Evolutionary conservation across 768 basidiomycete species (phyloP), one percentile per base, ranked within the genome.

Genomic region (Cystofilobasidium macerans): DNA sequence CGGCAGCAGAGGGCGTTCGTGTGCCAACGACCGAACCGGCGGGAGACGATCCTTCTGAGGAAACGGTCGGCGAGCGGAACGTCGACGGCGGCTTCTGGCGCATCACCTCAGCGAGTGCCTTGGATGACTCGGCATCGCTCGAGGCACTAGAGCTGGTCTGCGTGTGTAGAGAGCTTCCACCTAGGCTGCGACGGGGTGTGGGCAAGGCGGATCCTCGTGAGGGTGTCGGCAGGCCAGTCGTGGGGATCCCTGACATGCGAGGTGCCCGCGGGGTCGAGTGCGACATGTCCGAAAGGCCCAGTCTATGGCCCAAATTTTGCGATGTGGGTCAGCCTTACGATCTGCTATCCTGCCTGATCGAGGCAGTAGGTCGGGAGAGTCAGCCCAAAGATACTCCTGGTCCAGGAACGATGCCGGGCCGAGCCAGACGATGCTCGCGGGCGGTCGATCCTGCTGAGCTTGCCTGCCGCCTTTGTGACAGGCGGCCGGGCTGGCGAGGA

Each of bases 161-260:
- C 13, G 22, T n/a, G 38, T 47, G 45, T 6, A 47, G 45, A 20
- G 40, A 2, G 47, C 59, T n/a, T n/a, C n/a, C n/a, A n/a, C n/a
- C 18, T 48, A 61, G 8, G 65, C 57, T 36, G 51, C 51, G 47
- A 61, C 51, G 53, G 9, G 65, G 65, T 12, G 65, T 66, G 0
- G 65, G 65, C 11, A 66, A 59, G 1, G 59, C 59, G 3, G 65
- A 65, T 14, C 33, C 20, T 13, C 58, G 65, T 3, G 47, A 43
- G 13, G 65, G 65, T 35, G 58, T 59, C 1, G 65, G 65, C n/a
- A 66, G 59, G 11, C 65, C 65, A 30, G 57, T 58, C n/a, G n/a
- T n/a, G 0, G 65, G 59, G 16, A 66, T 33, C 1, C 65, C 65
- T 12, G 65, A 66, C 28, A 66, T 38, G 2, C 65, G 65, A 4